Conservation (phyloP, 768 basidiomycete species). For the Leccinellum rugosiceps region DNA sequence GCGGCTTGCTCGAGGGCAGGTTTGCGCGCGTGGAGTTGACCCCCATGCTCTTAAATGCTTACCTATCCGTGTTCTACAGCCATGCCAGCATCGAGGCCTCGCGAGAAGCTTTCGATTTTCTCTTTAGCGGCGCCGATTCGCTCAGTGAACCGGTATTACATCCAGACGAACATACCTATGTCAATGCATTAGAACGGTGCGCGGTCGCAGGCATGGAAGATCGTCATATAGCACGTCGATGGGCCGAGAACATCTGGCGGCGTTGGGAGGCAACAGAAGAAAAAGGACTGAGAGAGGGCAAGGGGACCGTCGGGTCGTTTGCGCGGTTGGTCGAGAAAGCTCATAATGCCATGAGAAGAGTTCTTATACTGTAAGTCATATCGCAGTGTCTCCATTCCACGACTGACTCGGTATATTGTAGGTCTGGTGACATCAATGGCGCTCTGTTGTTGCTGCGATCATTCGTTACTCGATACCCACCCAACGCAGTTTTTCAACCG, state of each 20-base stretch:
- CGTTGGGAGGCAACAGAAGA: conserved; percentile 57
- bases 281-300: conserved; percentile 29
- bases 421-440: conserved; percentile 47
- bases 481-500: conserved; percentile 44
- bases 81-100: conserved; percentile 52
- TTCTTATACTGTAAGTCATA: conserved; percentile 55
- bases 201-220: conserved; percentile 42
- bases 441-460: conserved; percentile 55
- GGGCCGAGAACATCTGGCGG: conserved; percentile 63
- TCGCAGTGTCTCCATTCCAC: neutral
- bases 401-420: conserved; percentile 19
- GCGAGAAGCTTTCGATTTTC: conserved; percentile 45
- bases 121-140: conserved; percentile 41
- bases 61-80: conserved; percentile 70
- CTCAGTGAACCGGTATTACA: conserved; percentile 24
- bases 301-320: conserved; percentile 17
- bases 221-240: conserved; percentile 43
- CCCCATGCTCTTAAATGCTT: conserved; percentile 70
- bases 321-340: conserved; percentile 63
- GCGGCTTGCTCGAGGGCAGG: conserved; percentile 26
- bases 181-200: conserved; percentile 70
- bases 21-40: conserved; percentile 61
- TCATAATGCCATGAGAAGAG: conserved; percentile 65
- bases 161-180: conserved; percentile 53
- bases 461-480: conserved; percentile 67